Evolutionary conservation across 306 rosid species (phyloP).

Genomic region (Hippophae tibetana): DNA sequence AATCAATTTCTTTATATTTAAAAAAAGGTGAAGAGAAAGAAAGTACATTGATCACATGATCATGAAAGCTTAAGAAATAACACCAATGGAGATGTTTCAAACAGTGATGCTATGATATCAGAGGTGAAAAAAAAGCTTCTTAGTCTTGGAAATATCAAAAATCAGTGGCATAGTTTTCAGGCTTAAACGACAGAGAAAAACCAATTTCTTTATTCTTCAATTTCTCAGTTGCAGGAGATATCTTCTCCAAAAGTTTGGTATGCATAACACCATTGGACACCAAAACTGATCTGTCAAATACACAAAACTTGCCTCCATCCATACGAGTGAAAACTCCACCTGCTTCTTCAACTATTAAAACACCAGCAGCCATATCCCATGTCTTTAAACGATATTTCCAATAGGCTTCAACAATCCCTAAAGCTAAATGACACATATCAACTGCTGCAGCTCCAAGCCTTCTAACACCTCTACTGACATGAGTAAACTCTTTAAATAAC

Average conservation of each 20-base stretch:
- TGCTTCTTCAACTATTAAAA: constrained; percentile 92
- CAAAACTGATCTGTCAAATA: constrained; percentile 89
- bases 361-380: constrained; percentile 99
- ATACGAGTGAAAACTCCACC: constrained; percentile 74
- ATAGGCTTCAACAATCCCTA: constrained; percentile 89
- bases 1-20: too few species aligned
- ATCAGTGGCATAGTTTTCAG: constrained; percentile 64
- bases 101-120: background rate
- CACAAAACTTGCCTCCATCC: constrained; percentile 86
- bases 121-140: background rate
- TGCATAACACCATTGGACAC: constrained; percentile 71
- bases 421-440: constrained; percentile 95
- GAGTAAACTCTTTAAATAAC: constrained; percentile 84
- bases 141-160: constrained; percentile 27
- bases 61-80: too few species aligned
- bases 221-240: constrained; percentile 73
- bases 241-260: constrained; percentile 68
- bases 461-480: constrained; percentile 98
- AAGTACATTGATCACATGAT: too few species aligned
- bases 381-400: constrained; percentile 99
- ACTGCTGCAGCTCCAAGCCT: constrained; percentile 98
- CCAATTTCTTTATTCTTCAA: constrained; percentile 55
- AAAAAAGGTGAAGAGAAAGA: too few species aligned
- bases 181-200: constrained; percentile 86
- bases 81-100: too few species aligned